phyloP scores from a whole-genome alignment of 108 stramenopile genomes.

The Pinguiococcus pyrenoidosus region DNA sequence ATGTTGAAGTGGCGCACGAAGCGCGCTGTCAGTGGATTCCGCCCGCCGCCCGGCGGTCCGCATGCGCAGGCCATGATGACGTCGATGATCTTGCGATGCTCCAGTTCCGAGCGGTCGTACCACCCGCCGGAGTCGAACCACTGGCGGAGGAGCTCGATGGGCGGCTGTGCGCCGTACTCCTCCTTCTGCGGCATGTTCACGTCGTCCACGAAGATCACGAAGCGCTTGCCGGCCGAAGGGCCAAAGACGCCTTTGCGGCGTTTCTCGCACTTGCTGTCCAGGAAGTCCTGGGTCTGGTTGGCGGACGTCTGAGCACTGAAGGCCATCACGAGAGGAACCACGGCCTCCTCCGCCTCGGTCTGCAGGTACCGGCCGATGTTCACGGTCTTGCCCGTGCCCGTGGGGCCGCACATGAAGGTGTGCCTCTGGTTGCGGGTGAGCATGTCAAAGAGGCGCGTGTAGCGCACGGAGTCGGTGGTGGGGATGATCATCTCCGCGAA shows the following conservation, averaged over 20 bases:
- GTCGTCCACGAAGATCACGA: constrained; percentile 45
- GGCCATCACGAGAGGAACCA: constrained; percentile 28
- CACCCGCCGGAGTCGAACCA: constrained; percentile 46
- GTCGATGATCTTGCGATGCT: constrained; percentile 35
- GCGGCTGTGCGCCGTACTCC: constrained; percentile 46
- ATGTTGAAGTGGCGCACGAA: constrained; percentile 42
- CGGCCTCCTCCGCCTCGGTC: constrained; percentile 17
- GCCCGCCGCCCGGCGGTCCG: constrained; percentile 46
- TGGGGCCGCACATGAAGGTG: constrained; percentile 41
- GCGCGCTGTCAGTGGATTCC: constrained; percentile 39
- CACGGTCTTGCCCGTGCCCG: constrained; percentile 47
- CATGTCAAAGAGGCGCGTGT: constrained; percentile 35
- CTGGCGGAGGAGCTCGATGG: constrained; percentile 42
- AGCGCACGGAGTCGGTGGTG: constrained; percentile 38
- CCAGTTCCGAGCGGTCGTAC: constrained; percentile 41
- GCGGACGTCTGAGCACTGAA: constrained; percentile 44
- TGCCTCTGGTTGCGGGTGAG: constrained; percentile 29
- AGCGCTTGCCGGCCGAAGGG: constrained; percentile 35
- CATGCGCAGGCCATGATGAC: constrained; percentile 30
- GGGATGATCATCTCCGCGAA: constrained; percentile 40
- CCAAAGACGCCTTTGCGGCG: constrained; percentile 44
- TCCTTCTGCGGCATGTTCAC: constrained; percentile 47
- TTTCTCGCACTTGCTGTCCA: constrained; percentile 45
- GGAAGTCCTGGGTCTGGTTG: constrained; percentile 43
- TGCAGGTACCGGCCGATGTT: constrained; percentile 34